Percentiles rank a stretch among this genome's conserved stretches.
phyloP scores from a whole-genome alignment of 805 yeast genomes.

The Barnettozyma salicaria region DNA sequence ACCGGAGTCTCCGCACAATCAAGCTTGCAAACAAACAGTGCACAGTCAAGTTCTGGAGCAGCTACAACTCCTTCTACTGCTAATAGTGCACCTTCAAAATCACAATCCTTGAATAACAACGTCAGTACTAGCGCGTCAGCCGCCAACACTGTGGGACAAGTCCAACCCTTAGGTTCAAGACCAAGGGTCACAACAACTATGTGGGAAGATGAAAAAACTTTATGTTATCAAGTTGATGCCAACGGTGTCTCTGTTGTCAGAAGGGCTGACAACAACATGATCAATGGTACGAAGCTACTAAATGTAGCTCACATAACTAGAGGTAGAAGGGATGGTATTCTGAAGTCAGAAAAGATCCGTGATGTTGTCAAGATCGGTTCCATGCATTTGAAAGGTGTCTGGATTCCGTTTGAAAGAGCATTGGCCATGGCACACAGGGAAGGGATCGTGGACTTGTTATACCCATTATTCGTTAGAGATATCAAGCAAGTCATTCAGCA shows the following conservation, averaged over 20 bases:
- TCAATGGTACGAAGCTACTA: conserved; percentile 76
- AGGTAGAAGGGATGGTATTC: conserved; percentile 79
- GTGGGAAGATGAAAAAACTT: conserved; percentile 86
- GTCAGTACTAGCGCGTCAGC: background rate
- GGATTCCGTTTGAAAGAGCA: conserved; percentile 86
- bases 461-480: conserved; percentile 69
- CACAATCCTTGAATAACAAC: background rate
- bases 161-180: conserved; percentile 31
- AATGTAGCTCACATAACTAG: conserved; percentile 86
- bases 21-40: no score
- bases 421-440: conserved; percentile 76
- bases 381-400: conserved; percentile 83
- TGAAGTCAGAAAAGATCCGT: conserved; percentile 68
- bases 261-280: conserved; percentile 79
- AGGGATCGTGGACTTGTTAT: conserved; percentile 59
- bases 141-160: conserved; percentile 19
- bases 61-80: conserved; percentile 4
- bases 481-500: conserved; percentile 45
- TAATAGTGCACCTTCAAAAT: background rate
- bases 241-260: conserved; percentile 75
- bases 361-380: conserved; percentile 83
- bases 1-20: conserved; percentile 3
- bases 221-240: conserved; percentile 83
- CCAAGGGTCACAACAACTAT: conserved; percentile 74
- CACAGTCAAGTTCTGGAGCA: no score